Evolutionary conservation across 2,329 filamentous ascomycete genomes (phyloP).

Genomic region (Zasmidium citrigriseum): DNA sequence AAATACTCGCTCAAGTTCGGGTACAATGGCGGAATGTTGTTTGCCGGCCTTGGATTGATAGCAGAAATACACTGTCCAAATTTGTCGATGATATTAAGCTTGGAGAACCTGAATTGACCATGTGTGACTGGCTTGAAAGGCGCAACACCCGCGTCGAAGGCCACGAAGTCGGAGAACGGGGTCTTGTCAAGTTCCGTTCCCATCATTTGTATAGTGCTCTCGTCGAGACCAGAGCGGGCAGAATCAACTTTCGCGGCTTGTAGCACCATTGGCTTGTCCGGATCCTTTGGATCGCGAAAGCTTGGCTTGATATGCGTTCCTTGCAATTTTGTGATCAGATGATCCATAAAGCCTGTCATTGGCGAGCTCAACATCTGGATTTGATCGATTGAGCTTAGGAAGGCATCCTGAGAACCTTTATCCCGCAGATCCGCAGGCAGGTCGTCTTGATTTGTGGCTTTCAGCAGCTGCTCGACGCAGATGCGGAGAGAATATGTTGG

Average conservation of each 20-base stretch:
- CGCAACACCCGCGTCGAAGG: background rate
- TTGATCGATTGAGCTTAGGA: background rate
- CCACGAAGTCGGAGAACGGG: slow-evolving; percentile 1
- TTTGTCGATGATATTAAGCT: slow-evolving; percentile 33
- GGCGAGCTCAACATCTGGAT: slow-evolving; percentile 1
- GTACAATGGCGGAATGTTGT: slow-evolving; percentile 30
- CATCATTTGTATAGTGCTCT: slow-evolving; percentile 3
- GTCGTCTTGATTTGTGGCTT: background rate
- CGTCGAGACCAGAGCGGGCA: background rate
- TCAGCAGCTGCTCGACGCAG: background rate
- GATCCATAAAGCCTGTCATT: slow-evolving; percentile 7
- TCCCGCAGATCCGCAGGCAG: background rate
- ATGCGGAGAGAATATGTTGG: background rate
- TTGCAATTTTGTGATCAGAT: slow-evolving; percentile 4
- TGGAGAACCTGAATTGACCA: slow-evolving; percentile 49
- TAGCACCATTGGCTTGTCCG: background rate
- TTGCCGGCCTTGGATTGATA: slow-evolving; percentile 28
- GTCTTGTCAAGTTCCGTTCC: slow-evolving; percentile 4
- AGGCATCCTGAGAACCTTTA: background rate
- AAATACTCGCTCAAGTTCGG: slow-evolving; percentile 26
- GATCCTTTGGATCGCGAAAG: background rate
- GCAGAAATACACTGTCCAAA: slow-evolving; percentile 9
- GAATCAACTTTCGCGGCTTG: background rate
- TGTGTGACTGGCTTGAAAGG: slow-evolving; percentile 52
- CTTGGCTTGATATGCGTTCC: slow-evolving; percentile 12